phyloP scores from a whole-genome alignment of 2,329 filamentous ascomycete genomes.

The Cordyceps militaris region DNA sequence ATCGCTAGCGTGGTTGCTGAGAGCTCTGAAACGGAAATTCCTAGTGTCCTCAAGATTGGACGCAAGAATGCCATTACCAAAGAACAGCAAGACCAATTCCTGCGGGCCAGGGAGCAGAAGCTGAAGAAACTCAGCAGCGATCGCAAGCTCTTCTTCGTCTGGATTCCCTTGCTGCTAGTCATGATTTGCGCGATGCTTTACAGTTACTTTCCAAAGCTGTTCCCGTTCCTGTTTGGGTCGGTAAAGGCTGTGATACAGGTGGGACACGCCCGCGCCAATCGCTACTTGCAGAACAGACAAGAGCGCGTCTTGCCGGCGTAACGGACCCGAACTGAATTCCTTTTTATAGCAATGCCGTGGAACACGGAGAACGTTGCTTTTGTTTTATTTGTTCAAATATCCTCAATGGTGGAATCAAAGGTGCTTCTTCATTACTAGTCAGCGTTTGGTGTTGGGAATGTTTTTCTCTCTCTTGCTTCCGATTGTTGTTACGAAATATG shows the following conservation, averaged over 20 bases:
- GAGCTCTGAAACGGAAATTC: conserved; percentile 27
- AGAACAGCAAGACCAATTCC: conserved; percentile 57
- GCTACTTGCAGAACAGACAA: conserved; percentile 21
- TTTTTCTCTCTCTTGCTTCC: conserved; percentile 1
- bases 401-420: neutral
- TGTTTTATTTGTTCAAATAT: neutral
- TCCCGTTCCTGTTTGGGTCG: conserved; percentile 29
- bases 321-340: neutral
- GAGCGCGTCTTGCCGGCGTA: conserved; percentile 23
- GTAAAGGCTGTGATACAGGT: conserved; percentile 25
- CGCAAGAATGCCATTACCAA: conserved; percentile 57
- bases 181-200: conserved; percentile 45
- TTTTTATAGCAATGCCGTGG: neutral
- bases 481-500: neutral
- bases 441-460: neutral
- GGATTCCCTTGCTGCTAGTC: conserved; percentile 47
- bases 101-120: conserved; percentile 53
- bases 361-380: neutral
- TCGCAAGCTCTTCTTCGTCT: conserved; percentile 61
- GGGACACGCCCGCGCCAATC: conserved; percentile 18
- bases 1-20: neutral
- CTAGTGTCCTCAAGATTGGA: conserved; percentile 49
- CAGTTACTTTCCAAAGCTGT: conserved; percentile 43
- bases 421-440: neutral
- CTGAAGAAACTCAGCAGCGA: conserved; percentile 58